These are phyloP conservation scores for Nissolia schottii DNA, from an alignment of 306 rosid genomes.

Conservation along the genomic window DNA sequence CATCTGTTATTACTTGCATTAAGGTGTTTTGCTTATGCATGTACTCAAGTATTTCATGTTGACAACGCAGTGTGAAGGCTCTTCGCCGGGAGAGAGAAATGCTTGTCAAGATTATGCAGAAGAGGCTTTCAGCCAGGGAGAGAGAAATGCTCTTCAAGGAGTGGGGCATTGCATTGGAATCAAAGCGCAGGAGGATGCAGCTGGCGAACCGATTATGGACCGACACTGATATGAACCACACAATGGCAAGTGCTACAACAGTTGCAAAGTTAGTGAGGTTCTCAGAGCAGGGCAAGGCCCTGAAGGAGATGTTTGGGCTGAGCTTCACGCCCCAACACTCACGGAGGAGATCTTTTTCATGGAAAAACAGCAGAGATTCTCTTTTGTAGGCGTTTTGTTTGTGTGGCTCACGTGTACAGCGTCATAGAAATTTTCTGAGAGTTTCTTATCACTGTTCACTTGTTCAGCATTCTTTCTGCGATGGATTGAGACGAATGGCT, in stretches of 20 bases:
- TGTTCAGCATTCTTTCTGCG: conserved; percentile 17
- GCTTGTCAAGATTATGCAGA: conserved; percentile 79
- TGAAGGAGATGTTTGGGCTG: conserved; percentile 94
- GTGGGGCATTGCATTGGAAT: conserved; percentile 71
- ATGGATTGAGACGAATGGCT: not conserved
- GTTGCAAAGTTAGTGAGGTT: conserved; percentile 82
- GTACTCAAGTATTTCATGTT: not conserved
- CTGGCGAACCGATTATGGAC: conserved; percentile 67
- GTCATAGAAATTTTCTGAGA: conserved; percentile 14
- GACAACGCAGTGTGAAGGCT: conserved; percentile 52
- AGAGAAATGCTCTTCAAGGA: conserved; percentile 56
- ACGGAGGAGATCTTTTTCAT: conserved; percentile 56
- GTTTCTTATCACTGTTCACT: conserved; percentile 19
- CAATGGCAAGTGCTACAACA: conserved; percentile 66
- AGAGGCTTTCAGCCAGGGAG: conserved; percentile 64
- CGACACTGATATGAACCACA: conserved; percentile 54
- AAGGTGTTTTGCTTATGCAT: not conserved
- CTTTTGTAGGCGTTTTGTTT: conserved; percentile 26
- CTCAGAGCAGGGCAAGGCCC: conserved; percentile 68
- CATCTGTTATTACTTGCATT: not conserved
- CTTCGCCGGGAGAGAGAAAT: conserved; percentile 70
- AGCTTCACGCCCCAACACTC: conserved; percentile 65
- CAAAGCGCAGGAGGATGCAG: conserved; percentile 92
- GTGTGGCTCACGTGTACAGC: conserved; percentile 23
- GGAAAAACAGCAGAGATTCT: conserved; percentile 60